phyloP scores from a whole-genome alignment of 768 basidiomycete species.

The Coprinopsis sp. region DNA sequence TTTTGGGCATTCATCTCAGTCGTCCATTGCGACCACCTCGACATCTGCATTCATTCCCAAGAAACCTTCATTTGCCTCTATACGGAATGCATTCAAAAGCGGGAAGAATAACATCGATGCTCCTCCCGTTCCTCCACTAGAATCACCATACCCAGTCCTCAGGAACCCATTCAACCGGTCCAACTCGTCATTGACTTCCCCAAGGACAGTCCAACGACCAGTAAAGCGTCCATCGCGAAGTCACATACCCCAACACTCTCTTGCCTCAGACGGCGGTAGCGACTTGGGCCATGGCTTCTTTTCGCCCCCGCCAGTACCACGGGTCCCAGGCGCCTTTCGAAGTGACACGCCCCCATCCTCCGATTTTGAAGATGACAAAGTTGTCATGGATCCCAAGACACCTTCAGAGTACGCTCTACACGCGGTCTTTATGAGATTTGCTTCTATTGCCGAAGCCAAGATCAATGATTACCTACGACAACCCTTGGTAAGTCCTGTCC shows the following conservation, averaged over 20 bases:
- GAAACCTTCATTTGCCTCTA: slow-evolving; percentile 82
- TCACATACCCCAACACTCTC: slow-evolving; percentile 67
- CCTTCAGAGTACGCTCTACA: slow-evolving; percentile 87
- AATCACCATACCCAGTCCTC: slow-evolving; percentile 59
- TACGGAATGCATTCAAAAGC: slow-evolving; percentile 83
- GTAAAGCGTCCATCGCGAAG: slow-evolving; percentile 33
- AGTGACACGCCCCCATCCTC: slow-evolving; percentile 48
- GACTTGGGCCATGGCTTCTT: slow-evolving; percentile 56
- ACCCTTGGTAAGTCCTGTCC: slow-evolving; percentile 49
- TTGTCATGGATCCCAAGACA: slow-evolving; percentile 68
- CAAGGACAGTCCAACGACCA: slow-evolving; percentile 31
- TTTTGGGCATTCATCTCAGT: slow-evolving; percentile 67
- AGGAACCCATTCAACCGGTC: slow-evolving; percentile 84
- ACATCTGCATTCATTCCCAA: slow-evolving; percentile 61
- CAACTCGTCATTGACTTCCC: slow-evolving; percentile 56
- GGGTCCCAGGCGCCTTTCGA: slow-evolving; percentile 60
- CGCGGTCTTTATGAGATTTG: slow-evolving; percentile 85
- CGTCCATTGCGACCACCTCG: slow-evolving; percentile 57
- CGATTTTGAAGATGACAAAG: slow-evolving; percentile 65
- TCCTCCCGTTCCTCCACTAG: slow-evolving; percentile 73
- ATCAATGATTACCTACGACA: slow-evolving; percentile 71
- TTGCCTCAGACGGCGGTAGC: slow-evolving; percentile 70
- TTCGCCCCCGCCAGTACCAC: slow-evolving; percentile 78
- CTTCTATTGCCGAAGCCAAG: slow-evolving; percentile 71
- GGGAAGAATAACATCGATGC: slow-evolving; percentile 52